These are phyloP conservation scores for Cicer chorassanicum DNA, from an alignment of 306 rosid genomes.

Conservation along the genomic window DNA sequence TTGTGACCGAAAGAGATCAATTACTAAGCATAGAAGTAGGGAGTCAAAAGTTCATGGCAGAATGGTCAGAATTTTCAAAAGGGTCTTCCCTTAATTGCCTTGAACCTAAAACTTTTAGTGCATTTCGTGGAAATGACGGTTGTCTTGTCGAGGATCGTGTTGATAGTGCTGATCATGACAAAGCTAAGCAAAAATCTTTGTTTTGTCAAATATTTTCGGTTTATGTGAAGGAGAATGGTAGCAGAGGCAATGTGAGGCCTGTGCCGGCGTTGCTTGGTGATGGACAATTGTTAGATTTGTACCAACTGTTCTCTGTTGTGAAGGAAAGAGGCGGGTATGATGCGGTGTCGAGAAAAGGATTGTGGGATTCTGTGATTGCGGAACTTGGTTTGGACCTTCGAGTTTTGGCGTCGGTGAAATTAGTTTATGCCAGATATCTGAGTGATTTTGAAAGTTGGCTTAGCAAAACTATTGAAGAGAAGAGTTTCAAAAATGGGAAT, in stretches of 20 bases:
- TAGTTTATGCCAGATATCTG: constrained; percentile 68
- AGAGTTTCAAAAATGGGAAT: constrained; percentile 49
- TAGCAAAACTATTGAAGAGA: constrained; percentile 48
- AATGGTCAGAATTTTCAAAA: constrained; percentile 58
- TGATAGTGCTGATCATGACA: constrained; percentile 42
- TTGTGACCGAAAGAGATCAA: background rate
- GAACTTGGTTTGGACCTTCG: constrained; percentile 57
- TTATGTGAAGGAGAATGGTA: constrained; percentile 57
- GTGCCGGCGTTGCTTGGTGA: constrained; percentile 66
- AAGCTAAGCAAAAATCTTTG: constrained; percentile 49
- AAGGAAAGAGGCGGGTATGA: constrained; percentile 74
- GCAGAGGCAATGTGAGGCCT: constrained; percentile 60
- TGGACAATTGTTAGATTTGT: constrained; percentile 65
- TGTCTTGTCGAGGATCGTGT: constrained; percentile 33
- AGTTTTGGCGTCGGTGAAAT: constrained; percentile 56
- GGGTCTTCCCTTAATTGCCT: constrained; percentile 58
- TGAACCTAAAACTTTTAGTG: constrained; percentile 47
- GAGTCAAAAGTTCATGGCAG: constrained; percentile 69
- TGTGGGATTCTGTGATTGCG: constrained; percentile 69
- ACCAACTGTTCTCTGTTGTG: constrained; percentile 60
- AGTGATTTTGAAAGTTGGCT: constrained; percentile 73
- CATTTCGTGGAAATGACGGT: constrained; percentile 45
- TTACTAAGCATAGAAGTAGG: constrained; percentile 1
- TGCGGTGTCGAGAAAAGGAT: constrained; percentile 57
- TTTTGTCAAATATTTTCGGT: constrained; percentile 58